Evolutionary conservation across 106 monocot species (phyloP).

Genomic region (Acorus gramineus): DNA sequence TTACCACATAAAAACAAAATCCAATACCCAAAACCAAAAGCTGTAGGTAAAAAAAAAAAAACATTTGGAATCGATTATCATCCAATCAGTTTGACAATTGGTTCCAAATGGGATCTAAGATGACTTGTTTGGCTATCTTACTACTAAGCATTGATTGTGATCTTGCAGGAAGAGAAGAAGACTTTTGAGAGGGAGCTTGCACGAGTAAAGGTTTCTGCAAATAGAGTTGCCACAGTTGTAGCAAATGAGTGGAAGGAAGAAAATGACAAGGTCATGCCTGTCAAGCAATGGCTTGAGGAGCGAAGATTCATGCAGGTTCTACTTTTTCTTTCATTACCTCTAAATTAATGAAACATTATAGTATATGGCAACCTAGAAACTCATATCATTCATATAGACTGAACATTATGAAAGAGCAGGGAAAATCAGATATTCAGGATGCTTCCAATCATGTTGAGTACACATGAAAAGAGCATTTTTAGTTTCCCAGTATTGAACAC

Average conservation of each 20-base stretch:
- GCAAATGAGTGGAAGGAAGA: constrained; percentile 70
- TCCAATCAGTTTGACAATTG: no score
- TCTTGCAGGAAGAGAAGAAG: constrained; percentile 46
- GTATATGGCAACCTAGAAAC: no score
- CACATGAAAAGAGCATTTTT: neutral
- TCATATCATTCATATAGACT: no score
- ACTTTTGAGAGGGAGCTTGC: constrained; percentile 61
- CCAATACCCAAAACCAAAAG: no score
- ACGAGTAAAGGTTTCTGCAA: constrained; percentile 42
- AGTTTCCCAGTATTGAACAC: neutral
- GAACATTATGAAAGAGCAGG: no score
- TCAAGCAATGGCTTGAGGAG: constrained; percentile 73
- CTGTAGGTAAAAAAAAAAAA: no score
- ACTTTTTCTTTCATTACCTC: neutral
- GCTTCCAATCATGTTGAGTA: neutral
- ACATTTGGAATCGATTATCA: no score
- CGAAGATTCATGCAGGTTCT: constrained; percentile 50
- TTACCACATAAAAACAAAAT: no score
- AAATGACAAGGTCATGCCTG: constrained; percentile 39
- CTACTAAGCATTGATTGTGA: neutral
- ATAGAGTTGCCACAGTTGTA: constrained; percentile 39
- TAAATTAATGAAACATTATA: no score
- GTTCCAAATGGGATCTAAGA: no score
- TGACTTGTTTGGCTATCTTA: neutral
- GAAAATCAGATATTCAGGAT: neutral